A percentile compares a stretch with the other conserved stretches of the same genome.
These are phyloP conservation scores for Ogataea naganishii DNA, from an alignment of 805 yeast genomes.

Conservation along the genomic window DNA sequence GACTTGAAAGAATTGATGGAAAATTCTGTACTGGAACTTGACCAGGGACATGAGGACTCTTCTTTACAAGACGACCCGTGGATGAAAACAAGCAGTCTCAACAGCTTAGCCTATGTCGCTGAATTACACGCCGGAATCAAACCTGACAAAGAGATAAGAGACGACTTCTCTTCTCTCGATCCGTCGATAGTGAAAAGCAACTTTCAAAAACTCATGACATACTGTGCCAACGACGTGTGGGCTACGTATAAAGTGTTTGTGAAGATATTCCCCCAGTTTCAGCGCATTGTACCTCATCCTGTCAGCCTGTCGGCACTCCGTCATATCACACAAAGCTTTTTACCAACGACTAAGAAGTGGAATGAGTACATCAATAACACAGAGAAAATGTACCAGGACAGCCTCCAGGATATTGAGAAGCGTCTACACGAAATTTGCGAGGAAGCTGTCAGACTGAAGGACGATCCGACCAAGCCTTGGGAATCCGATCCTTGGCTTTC, in stretches of 20 bases:
- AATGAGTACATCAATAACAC: conserved; percentile 57
- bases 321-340: conserved; percentile 60
- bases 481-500: conserved; percentile 77
- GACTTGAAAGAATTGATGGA: conserved; percentile 19
- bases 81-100: conserved; percentile 68
- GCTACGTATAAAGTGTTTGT: conserved; percentile 65
- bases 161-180: conserved; percentile 48
- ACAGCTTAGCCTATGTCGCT: conserved; percentile 75
- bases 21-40: conserved; percentile 22
- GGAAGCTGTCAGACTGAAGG: conserved; percentile 40
- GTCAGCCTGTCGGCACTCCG: conserved; percentile 85
- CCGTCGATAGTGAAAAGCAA: conserved; percentile 44
- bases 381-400: conserved; percentile 56
- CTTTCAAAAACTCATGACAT: conserved; percentile 55
- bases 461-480: conserved; percentile 31
- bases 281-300: conserved; percentile 77
- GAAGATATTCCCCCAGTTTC: conserved; percentile 62
- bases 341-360: conserved; percentile 79
- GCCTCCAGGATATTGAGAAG: conserved; percentile 44
- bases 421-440: conserved; percentile 54
- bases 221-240: conserved; percentile 81
- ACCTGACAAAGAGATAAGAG: conserved; percentile 61
- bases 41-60: conserved; percentile 11
- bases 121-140: conserved; percentile 63
- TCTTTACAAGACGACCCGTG: conserved; percentile 67